These are phyloP conservation scores for Phanerochaete carnosa DNA, from an alignment of 768 basidiomycete genomes.

Conservation along the genomic window DNA sequence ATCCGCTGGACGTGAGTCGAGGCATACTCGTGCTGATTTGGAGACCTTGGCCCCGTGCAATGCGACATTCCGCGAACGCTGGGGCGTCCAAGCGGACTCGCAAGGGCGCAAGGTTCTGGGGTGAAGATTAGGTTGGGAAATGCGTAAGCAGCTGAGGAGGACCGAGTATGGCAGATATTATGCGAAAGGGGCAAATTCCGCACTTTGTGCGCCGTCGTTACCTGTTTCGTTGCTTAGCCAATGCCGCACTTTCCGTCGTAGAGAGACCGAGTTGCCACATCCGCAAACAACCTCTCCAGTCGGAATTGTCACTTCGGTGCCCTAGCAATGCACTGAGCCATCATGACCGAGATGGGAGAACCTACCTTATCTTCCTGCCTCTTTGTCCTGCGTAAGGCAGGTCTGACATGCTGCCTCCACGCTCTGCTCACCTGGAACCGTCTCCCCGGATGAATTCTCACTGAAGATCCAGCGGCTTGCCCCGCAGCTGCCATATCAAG, in stretches of 20 bases:
- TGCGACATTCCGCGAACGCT: conserved; percentile 1
- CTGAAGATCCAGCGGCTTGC: conserved; percentile 47
- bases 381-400: conserved; percentile 56
- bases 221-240: conserved; percentile 18
- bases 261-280: conserved; percentile 28
- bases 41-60: not conserved
- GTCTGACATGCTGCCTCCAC: conserved; percentile 62
- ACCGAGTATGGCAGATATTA: conserved; percentile 20
- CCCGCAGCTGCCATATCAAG: conserved; percentile 56
- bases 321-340: conserved; percentile 21
- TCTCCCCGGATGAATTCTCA: conserved; percentile 51
- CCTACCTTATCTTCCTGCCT: conserved; percentile 48
- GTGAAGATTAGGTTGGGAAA: conserved; percentile 20
- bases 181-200: conserved; percentile 13
- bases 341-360: conserved; percentile 22
- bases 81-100: not conserved
- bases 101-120: conserved; percentile 15
- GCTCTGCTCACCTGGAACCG: conserved; percentile 56
- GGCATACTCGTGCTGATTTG: conserved; percentile 13
- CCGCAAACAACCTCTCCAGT: conserved; percentile 11
- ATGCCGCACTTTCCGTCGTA: conserved; percentile 17
- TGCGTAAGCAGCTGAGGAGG: conserved; percentile 16
- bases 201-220: conserved; percentile 24
- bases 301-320: conserved; percentile 24
- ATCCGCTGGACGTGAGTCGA: conserved; percentile 5